Evolutionary conservation across 1,284 basidiomycete species (phyloP).

Genomic region (Trichosporon coremiiforme): DNA sequence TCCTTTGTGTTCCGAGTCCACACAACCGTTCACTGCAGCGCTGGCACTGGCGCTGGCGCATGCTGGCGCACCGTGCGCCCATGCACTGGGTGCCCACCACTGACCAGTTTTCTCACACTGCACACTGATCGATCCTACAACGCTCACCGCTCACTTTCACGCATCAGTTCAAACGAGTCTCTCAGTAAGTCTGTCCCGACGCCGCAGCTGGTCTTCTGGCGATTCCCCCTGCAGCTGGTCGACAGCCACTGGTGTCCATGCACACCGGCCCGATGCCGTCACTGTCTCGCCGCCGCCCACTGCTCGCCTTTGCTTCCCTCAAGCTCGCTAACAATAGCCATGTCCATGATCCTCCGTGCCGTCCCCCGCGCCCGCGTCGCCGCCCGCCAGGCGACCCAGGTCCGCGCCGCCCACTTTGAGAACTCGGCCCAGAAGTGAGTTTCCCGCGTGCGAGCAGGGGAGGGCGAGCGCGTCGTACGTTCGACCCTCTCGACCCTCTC

Average conservation of each 20-base stretch:
- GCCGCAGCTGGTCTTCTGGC: no score
- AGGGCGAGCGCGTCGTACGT: no score
- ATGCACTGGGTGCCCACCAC: background rate
- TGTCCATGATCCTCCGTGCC: conserved; percentile 12
- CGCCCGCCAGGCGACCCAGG: conserved; percentile 14
- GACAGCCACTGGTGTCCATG: no score
- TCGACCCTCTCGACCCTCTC: no score
- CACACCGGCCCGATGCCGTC: no score
- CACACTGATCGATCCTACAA: background rate
- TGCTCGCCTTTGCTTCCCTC: no score
- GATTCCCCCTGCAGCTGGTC: no score
- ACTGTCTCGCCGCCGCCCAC: no score
- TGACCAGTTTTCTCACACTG: background rate
- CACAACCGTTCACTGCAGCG: background rate
- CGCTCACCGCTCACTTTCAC: background rate
- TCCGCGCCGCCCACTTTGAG: conserved; percentile 11
- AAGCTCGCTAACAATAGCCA: background rate
- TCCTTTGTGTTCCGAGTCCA: background rate
- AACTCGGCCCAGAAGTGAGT: conserved; percentile 10
- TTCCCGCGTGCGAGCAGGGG: no score
- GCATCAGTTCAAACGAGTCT: background rate
- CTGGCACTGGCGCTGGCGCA: background rate
- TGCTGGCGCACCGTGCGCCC: background rate
- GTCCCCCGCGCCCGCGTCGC: conserved; percentile 13
- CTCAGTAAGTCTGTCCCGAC: background rate